Evolutionary conservation across 192 early-diverging fungal species (phyloP).

Genomic region (Mortierella alpina): DNA sequence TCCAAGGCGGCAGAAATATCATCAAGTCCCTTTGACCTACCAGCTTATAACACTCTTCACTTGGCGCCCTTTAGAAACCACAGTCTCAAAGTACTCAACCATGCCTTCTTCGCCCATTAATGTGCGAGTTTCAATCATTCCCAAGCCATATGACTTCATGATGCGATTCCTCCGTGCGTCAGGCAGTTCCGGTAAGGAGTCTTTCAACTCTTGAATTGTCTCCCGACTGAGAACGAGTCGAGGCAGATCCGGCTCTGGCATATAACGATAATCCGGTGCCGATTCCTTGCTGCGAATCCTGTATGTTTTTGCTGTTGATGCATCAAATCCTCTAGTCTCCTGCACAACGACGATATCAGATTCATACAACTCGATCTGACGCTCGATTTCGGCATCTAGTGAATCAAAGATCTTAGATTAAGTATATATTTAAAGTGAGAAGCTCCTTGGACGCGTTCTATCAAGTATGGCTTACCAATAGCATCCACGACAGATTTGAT

Average conservation of each 20-base stretch:
- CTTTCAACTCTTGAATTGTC: slow-evolving; percentile 28
- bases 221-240: slow-evolving; percentile 59
- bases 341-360: slow-evolving; percentile 63
- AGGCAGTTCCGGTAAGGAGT: slow-evolving; percentile 77
- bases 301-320: slow-evolving; percentile 68
- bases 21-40: slow-evolving; percentile 8
- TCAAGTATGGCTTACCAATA: slow-evolving; percentile 56
- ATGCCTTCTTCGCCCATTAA: slow-evolving; percentile 81
- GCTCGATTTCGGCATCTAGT: slow-evolving; percentile 81
- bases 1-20: background rate
- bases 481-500: slow-evolving; percentile 75
- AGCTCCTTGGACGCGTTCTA: background rate
- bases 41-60: slow-evolving; percentile 37
- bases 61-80: slow-evolving; percentile 49
- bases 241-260: slow-evolving; percentile 86
- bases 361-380: slow-evolving; percentile 76
- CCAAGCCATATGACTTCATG: slow-evolving; percentile 67
- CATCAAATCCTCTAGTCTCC: slow-evolving; percentile 89
- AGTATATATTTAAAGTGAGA: slow-evolving; percentile 1
- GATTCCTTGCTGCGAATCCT: slow-evolving; percentile 83
- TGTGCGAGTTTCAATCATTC: slow-evolving; percentile 65
- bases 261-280: slow-evolving; percentile 88
- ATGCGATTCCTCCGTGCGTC: slow-evolving; percentile 70
- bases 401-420: background rate
- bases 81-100: slow-evolving; percentile 77